phyloP scores from a whole-genome alignment of 345 rosid genomes.

The Populus simonii region DNA sequence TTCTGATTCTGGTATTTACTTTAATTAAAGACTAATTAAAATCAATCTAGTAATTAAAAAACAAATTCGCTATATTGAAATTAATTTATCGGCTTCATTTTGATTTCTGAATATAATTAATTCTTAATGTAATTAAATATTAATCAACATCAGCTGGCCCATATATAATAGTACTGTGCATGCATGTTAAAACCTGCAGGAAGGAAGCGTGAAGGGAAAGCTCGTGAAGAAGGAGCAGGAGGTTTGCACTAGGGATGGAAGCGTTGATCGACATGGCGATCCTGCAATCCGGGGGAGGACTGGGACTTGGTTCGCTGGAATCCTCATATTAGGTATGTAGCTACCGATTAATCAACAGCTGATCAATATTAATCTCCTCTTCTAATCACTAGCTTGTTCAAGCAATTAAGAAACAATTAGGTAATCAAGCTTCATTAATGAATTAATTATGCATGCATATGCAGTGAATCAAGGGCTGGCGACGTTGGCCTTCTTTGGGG shows the following conservation, averaged over 20 bases:
- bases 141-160: too few species aligned
- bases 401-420: too few species aligned
- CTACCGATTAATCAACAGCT: neutral
- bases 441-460: neutral
- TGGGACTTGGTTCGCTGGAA: slow-evolving; percentile 26
- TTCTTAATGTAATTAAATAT: too few species aligned
- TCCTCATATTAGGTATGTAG: slow-evolving; percentile 18
- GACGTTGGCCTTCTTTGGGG: slow-evolving; percentile 31
- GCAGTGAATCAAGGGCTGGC: slow-evolving; percentile 33
- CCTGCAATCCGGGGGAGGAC: slow-evolving; percentile 21
- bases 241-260: slow-evolving; percentile 23
- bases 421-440: too few species aligned
- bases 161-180: too few species aligned
- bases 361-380: too few species aligned
- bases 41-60: too few species aligned
- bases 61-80: too few species aligned
- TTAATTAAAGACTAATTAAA: too few species aligned
- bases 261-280: slow-evolving; percentile 21
- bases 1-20: neutral
- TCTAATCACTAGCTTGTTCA: too few species aligned
- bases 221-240: neutral
- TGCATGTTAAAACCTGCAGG: neutral
- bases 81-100: too few species aligned
- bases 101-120: neutral
- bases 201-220: neutral